Evolutionary conservation across 331 rosid genomes (phyloP), one percentile per base, ranked within the genome.

Genomic region (Malus hybrid): DNA sequence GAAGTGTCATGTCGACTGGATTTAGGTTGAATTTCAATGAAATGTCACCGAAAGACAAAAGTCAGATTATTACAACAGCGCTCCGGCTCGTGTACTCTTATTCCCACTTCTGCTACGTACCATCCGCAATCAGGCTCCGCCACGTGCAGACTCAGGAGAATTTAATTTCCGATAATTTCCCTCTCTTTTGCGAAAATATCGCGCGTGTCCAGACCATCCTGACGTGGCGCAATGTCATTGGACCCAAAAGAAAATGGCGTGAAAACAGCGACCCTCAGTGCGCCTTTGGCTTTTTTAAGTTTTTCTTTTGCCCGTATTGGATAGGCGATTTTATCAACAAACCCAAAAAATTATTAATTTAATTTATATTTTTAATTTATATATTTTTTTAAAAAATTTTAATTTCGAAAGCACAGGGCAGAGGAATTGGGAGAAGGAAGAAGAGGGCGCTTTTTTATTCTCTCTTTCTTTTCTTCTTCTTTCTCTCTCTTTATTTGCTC

Each of bases 21-120:
- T 87, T 88, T 90, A 78, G 80, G 79, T 74, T 81, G 87, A 83
- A 88, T 86, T 86, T 84, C 79, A 66, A 78, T 75, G 78, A 67
- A 86, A 88, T 90, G 86, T 86, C 85, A 90, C 80, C 81, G 34
- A 73, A 78, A 36, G 63, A 65, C 64, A 32, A 19, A 18, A 66
- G 76, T 73, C 33, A 80, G 56, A 57, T 70, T 69, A 76, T 72
- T 76, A 63, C 71, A 68, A 50, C 39, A 20, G 63, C 55, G 73
- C 22, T 58, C 56, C 5, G 6, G 56, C 64, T 74, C 55, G 29
- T 75, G 44, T 79, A 36, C 56, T 75, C 20, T 34, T 22, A 30
- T 57, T 29, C 28, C 30, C 20, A 10, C 55, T 57, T 75, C 26
- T 19, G 24, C 46, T 15, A 52, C 69, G 50, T 30, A 48, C 9